A percentile compares a stretch with the other conserved stretches of the same genome.
phyloP scores from a whole-genome alignment of 2,329 filamentous ascomycete genomes.

The Canariomyces notabilis region DNA sequence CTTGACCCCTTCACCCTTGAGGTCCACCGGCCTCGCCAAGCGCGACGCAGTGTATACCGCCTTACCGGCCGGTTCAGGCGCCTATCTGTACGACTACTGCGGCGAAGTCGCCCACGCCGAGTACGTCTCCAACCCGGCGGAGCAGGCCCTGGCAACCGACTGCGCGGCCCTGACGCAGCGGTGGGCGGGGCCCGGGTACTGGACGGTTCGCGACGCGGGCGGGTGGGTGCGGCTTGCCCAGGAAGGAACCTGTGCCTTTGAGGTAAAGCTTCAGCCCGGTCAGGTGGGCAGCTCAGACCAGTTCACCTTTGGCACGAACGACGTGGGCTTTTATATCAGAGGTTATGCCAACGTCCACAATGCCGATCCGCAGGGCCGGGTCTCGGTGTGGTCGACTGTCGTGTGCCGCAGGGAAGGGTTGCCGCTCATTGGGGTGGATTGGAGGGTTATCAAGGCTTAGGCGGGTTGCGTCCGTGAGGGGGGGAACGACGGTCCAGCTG shows the following conservation, averaged over 20 bases:
- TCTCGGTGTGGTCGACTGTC: neutral
- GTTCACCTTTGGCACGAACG: conserved; percentile 14
- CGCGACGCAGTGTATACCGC: too few relatives aligned
- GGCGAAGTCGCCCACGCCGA: too few relatives aligned
- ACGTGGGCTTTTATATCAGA: conserved; percentile 9
- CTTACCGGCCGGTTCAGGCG: too few relatives aligned
- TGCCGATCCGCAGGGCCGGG: neutral
- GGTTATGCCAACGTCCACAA: neutral
- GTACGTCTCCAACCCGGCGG: too few relatives aligned
- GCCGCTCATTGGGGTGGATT: neutral
- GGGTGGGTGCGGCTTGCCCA: conserved; percentile 7
- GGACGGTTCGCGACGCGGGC: conserved; percentile 4
- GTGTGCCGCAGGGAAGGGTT: neutral
- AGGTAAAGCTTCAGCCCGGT: neutral
- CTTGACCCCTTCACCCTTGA: too few relatives aligned
- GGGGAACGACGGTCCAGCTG: neutral
- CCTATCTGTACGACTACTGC: too few relatives aligned
- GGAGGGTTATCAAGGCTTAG: conserved; percentile 7
- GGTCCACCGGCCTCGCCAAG: too few relatives aligned
- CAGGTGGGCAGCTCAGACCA: neutral
- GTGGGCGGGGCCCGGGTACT: conserved; percentile 8
- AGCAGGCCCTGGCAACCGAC: conserved; percentile 3
- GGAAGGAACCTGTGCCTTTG: conserved; percentile 12
- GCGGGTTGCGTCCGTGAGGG: neutral
- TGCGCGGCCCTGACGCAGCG: conserved; percentile 1